phyloP scores from a whole-genome alignment of 1,139 yeast species.

The Protomyces macrosporus region DNA sequence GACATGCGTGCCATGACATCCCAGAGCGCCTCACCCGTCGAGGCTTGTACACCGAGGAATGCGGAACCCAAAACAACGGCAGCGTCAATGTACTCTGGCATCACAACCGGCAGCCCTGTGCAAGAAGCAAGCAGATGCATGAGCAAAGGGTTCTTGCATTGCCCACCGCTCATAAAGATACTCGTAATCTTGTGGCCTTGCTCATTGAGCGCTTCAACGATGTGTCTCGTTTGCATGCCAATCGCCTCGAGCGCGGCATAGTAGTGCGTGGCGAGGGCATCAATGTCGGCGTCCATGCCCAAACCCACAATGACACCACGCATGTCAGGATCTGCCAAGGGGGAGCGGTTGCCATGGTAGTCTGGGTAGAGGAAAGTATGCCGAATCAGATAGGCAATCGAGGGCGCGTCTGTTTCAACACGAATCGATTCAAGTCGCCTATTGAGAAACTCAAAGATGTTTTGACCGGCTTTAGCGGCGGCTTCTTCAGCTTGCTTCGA shows the following conservation, averaged over 20 bases:
- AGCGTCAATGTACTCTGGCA: slow-evolving; percentile 91
- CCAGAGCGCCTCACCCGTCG: slow-evolving; percentile 56
- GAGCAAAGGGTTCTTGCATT: slow-evolving; percentile 81
- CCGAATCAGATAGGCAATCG: slow-evolving; percentile 74
- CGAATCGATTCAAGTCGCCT: slow-evolving; percentile 63
- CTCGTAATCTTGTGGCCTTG: slow-evolving; percentile 72
- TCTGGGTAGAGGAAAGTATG: slow-evolving; percentile 92
- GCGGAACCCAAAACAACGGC: slow-evolving; percentile 97
- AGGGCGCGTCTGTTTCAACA: slow-evolving; percentile 52
- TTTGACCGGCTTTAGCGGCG: slow-evolving; percentile 60
- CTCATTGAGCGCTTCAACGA: slow-evolving; percentile 73
- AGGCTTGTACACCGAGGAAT: slow-evolving; percentile 88
- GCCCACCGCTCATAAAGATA: slow-evolving; percentile 93
- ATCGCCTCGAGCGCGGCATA: slow-evolving; percentile 94
- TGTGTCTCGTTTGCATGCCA: slow-evolving; percentile 95
- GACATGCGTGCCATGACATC: slow-evolving; percentile 77
- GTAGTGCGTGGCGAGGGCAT: slow-evolving; percentile 77
- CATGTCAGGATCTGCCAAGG: slow-evolving; percentile 92
- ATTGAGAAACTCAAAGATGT: slow-evolving; percentile 79
- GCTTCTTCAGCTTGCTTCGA: slow-evolving; percentile 59
- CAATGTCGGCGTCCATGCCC: slow-evolving; percentile 80
- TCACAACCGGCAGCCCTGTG: slow-evolving; percentile 84
- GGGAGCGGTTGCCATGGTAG: slow-evolving; percentile 92
- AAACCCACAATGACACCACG: slow-evolving; percentile 90
- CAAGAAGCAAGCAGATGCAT: slow-evolving; percentile 89